Evolutionary conservation across 2,329 filamentous ascomycete species (phyloP), one percentile per base, ranked within the genome.

Genomic region (Trichoderma gracile): DNA sequence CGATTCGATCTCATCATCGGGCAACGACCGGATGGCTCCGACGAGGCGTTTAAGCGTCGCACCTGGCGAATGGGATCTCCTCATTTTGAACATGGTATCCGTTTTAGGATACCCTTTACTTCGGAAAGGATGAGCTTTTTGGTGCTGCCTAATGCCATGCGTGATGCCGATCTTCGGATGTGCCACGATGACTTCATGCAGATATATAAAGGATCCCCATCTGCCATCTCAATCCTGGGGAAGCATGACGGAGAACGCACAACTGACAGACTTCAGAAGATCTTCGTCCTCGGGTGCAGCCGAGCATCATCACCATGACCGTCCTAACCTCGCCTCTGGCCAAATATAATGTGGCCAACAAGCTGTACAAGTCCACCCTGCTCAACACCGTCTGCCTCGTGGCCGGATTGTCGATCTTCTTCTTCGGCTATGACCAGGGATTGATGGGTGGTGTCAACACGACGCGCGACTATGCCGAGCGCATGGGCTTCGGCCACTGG

Each of bases 391-490:
- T 90, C 74, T 89, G 89, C 72, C 82, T 80, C 54, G 78, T 89
- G 15, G 87, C 87, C 1, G 86, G 80, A 1, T 73, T 90, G 15
- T 88, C 86, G 15, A 90, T 89, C 67, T 86, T 89, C 74, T 89
- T 90, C 79, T 89, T 89, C 69, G 87, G 81, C 45, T 84, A 84
- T 69, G 82, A 85, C 67, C 82, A 84, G 69, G 82, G 81, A 50
- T 75, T 82, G 67, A 88, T 82, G 86, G 84, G 84, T 19, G 88
- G 88, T 63, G 87, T 90, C 14, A 90, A 90, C 74, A 87, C 84
- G 53, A 81, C 86, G 45, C 82, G 82, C 56, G 76, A 89, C 72
- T 91, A 90, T 71, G 84, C 87, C 57, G 78, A 84, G 43, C 76
- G 84, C 10, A 90, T 91, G 86, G 81, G 81, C 8, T 86, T 89